Conservation (phyloP, 1,139 yeast genomes). For the Debaryomycetaceae sp. region DNA sequence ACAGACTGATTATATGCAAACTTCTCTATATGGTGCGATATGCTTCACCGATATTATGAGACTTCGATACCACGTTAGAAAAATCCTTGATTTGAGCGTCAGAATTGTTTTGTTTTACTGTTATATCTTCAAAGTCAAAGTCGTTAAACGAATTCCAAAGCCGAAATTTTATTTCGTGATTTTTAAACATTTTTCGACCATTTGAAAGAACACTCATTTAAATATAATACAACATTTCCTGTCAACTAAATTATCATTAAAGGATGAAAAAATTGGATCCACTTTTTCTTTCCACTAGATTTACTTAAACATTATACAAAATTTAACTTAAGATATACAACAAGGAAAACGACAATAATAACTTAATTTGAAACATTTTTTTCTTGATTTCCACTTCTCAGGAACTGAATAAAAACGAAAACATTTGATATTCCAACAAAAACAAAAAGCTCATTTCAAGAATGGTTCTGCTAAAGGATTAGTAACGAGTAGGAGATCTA, state of each 20-base stretch:
- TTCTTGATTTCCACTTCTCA: not conserved
- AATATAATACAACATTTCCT: not conserved
- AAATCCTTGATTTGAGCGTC: no score
- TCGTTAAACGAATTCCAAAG: no score
- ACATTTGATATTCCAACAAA: not conserved
- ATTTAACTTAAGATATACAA: conserved; percentile 8
- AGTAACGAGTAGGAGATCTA: conserved; percentile 49
- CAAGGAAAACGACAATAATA: conserved; percentile 4
- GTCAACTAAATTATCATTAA: not conserved
- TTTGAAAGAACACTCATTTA: not conserved
- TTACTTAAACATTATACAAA: conserved; percentile 8
- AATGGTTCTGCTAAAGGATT: not conserved
- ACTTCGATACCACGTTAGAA: no score
- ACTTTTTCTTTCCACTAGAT: conserved; percentile 4
- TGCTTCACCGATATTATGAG: no score
- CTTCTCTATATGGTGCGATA: no score
- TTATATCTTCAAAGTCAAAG: no score
- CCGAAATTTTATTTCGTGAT: no score
- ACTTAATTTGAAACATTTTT: not conserved
- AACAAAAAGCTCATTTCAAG: not conserved
- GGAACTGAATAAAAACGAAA: not conserved
- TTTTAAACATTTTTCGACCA: no score
- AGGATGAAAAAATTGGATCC: not conserved
- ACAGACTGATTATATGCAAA: not conserved
- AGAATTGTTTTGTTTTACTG: no score